Evolutionary conservation across 208 protist species (phyloP).

Genomic region (Entamoeba moshkovskii): DNA sequence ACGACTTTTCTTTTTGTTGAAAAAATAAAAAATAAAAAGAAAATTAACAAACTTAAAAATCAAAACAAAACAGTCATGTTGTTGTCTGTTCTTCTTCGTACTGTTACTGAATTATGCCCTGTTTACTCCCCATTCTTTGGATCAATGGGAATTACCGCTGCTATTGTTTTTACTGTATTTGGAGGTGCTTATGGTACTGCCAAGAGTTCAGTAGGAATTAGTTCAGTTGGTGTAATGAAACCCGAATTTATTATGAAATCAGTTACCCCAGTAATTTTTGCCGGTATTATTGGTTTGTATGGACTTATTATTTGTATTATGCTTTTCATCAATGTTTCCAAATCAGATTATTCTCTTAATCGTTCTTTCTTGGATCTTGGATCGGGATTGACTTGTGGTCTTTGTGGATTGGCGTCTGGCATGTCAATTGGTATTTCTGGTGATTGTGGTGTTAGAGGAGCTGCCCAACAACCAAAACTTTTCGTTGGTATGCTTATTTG

Average conservation of each 20-base stretch:
- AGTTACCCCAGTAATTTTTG: conserved; percentile 68
- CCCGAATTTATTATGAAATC: conserved; percentile 76
- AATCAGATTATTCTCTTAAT: conserved; percentile 33
- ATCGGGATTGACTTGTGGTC: conserved; percentile 76
- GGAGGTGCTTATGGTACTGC: conserved; percentile 40
- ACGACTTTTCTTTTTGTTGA: too few species aligned
- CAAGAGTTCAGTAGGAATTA: conserved; percentile 59
- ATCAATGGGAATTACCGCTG: conserved; percentile 26
- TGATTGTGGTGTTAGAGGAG: conserved; percentile 73
- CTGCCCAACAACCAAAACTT: conserved; percentile 73
- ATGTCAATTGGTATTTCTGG: conserved; percentile 95
- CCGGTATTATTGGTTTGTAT: conserved; percentile 97
- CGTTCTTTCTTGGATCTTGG: conserved; percentile 73
- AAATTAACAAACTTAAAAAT: too few species aligned
- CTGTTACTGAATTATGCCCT: conserved; percentile 8
- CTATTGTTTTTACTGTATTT: conserved; percentile 29
- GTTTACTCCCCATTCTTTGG: conserved; percentile 15
- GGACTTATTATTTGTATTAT: conserved; percentile 88
- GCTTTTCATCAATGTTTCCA: conserved; percentile 56
- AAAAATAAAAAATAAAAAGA: too few species aligned
- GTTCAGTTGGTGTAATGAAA: conserved; percentile 77
- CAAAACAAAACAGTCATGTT: too few species aligned
- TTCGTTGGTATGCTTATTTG: conserved; percentile 98
- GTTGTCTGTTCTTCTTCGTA: neutral
- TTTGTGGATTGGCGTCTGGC: conserved; percentile 80